Evolutionary conservation across 768 basidiomycete species (phyloP), one percentile per base, ranked within the genome.

Genomic region (Pleurotus tuoliensis): DNA sequence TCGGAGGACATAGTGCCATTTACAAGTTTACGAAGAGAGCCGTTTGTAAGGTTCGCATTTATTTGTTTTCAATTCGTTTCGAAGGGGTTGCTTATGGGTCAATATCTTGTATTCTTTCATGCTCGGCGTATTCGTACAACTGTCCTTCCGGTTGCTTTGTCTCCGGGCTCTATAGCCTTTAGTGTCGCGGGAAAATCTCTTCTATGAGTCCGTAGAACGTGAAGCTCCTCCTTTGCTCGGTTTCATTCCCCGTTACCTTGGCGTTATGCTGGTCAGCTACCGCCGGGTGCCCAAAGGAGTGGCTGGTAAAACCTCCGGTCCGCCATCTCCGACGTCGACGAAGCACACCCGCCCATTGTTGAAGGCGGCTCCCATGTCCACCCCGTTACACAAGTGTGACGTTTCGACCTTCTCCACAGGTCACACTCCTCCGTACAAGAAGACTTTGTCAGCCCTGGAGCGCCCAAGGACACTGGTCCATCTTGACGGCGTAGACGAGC

Each of bases 261-360:
- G 97, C 20, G 97, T 99, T 55, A 97, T 99, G 94, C 82, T 98
- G 41, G 96, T 99, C 64, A 96, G 89, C 52, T 98, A 98, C 67
- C 86, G 97, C 22, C 83, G 88, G 12, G 90, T 93, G 40, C 73
- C 80, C 12, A 85, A 79, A 64, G 64, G 69, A 11, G 20, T 34
- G 13, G 48, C 15, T 41, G 51, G 51, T 11, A 53, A 53, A 38
- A 64, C 68, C 15, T 61, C 66, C 38, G 63, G 62, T 37, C 61
- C 62, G 30, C 65, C 56, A 49, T 61, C 60, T 18, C 61, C 55
- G 58, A 68, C 39, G 45, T 48, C 54, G 15, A 50, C 67, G 8
- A 60, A 47, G n/a, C 57, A 63, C 47, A 56, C 64, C 51, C 67
- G 58, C 44, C 70, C 68, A 44, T 68, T 63, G 47, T 66, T 63